phyloP scores from a whole-genome alignment of 352 stramenopile species.

The Globisporangium abappressorium region DNA sequence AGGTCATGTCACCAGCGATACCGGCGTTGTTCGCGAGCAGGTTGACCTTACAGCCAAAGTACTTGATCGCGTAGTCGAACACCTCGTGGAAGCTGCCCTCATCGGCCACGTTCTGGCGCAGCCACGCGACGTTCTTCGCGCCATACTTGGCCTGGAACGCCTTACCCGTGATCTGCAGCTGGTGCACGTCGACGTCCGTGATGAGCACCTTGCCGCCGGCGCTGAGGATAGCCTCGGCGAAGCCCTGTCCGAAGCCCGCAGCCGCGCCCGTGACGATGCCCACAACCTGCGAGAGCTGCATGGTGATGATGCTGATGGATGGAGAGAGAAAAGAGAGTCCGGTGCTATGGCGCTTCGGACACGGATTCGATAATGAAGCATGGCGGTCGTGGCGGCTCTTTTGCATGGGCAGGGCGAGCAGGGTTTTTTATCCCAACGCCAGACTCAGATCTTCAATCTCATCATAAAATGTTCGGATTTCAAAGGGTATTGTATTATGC shows the following conservation, averaged over 20 bases:
- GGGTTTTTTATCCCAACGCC: background rate
- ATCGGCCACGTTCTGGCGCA: conserved; percentile 72
- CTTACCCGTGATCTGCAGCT: conserved; percentile 56
- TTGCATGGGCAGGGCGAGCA: background rate
- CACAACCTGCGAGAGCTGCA: conserved; percentile 60
- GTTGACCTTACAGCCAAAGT: conserved; percentile 63
- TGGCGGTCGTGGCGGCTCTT: background rate
- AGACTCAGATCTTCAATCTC: conserved; percentile 2
- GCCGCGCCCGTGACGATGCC: conserved; percentile 73
- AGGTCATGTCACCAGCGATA: conserved; percentile 56
- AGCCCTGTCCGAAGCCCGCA: conserved; percentile 62
- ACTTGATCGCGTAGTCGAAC: conserved; percentile 58
- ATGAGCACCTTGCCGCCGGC: conserved; percentile 62
- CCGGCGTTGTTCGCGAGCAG: conserved; percentile 81
- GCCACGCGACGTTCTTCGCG: conserved; percentile 53
- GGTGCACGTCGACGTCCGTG: conserved; percentile 69
- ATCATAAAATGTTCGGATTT: background rate
- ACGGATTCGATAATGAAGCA: conserved; percentile 1
- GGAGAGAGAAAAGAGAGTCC: background rate
- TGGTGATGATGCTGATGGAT: conserved; percentile 16
- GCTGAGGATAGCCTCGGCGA: conserved; percentile 53
- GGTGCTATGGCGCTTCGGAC: background rate
- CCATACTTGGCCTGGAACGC: conserved; percentile 52
- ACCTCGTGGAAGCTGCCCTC: conserved; percentile 51
- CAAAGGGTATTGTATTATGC: background rate